These are phyloP conservation scores for Trichomonas vaginalis DNA, from an alignment of 208 protist genomes.

Conservation along the genomic window DNA sequence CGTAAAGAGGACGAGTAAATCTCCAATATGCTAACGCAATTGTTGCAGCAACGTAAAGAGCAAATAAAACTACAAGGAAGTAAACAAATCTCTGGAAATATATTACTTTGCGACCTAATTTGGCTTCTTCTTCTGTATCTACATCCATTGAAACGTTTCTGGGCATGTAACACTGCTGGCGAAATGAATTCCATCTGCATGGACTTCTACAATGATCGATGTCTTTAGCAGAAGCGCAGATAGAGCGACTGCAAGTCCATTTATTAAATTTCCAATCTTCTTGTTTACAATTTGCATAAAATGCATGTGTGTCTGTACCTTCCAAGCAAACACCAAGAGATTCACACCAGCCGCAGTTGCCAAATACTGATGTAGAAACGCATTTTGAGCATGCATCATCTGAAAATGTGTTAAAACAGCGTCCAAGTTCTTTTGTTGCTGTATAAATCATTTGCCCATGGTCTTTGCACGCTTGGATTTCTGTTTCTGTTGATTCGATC, in stretches of 20 bases:
- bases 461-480: neutral
- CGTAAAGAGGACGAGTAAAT: neutral
- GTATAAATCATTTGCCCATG: neutral
- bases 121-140: neutral
- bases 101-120: neutral
- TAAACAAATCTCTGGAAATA: neutral
- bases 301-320: neutral
- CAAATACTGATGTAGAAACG: neutral
- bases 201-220: neutral
- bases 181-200: neutral
- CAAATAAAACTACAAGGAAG: neutral
- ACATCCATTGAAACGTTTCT: neutral
- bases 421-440: neutral
- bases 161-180: neutral
- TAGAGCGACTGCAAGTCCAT: neutral
- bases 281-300: neutral
- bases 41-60: neutral
- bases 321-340: neutral
- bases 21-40: neutral
- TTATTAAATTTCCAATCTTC: neutral
- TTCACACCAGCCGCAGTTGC: neutral
- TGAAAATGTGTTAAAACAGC: neutral
- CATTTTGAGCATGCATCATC: conserved; percentile 9
- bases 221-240: neutral
- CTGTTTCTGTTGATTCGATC: neutral